phyloP scores from a whole-genome alignment of 1,284 basidiomycete genomes.

The Trametes sp. region DNA sequence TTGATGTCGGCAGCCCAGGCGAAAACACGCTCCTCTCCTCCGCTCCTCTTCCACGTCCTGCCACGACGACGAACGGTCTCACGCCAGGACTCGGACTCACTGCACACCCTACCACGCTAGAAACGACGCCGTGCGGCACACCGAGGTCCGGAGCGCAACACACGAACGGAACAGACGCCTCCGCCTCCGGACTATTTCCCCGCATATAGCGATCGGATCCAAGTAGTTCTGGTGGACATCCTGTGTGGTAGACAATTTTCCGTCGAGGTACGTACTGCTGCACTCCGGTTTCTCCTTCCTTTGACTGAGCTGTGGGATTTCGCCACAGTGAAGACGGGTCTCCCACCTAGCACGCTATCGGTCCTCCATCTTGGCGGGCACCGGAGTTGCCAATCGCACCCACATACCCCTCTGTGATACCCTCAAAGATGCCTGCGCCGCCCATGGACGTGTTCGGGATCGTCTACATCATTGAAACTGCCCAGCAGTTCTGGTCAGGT shows the following conservation, averaged over 20 bases:
- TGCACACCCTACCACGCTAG: background rate
- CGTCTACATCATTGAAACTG: conserved; percentile 80
- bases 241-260: background rate
- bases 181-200: background rate
- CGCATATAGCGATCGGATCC: background rate
- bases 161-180: conserved; percentile 1
- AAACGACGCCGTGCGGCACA: background rate
- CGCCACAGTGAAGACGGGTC: background rate
- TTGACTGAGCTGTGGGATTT: background rate
- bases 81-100: background rate
- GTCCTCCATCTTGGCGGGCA: background rate
- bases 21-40: conserved; percentile 6
- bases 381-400: background rate
- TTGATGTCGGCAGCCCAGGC: conserved; percentile 4
- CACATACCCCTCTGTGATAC: background rate
- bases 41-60: background rate
- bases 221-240: background rate
- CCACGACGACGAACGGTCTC: background rate
- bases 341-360: background rate
- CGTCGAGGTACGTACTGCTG: background rate
- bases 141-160: background rate
- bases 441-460: conserved; percentile 62
- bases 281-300: too few relatives aligned
- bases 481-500: conserved; percentile 90
- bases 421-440: conserved; percentile 18